These are phyloP conservation scores for Candida arabinofermentans DNA, from an alignment of 805 yeast genomes.

Conservation along the genomic window DNA sequence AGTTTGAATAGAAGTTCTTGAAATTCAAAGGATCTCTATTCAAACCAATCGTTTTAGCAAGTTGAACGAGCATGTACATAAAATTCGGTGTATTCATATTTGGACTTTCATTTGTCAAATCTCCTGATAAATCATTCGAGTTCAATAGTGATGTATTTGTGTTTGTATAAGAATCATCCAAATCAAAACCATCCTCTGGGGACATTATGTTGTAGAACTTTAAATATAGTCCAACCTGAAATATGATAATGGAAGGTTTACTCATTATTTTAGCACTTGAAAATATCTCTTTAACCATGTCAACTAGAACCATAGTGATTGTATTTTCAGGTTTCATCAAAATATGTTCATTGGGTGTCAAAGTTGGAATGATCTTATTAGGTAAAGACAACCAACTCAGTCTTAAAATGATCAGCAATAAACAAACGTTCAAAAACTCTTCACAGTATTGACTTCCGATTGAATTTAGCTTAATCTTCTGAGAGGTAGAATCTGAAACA, in stretches of 20 bases:
- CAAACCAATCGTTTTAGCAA: constrained; percentile 44
- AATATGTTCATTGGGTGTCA: constrained; percentile 27
- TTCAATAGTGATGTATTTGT: constrained; percentile 18
- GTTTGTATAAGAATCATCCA: constrained; percentile 38
- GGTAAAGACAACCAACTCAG: constrained; percentile 56
- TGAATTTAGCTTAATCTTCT: constrained; percentile 25
- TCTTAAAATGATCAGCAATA: constrained; percentile 47
- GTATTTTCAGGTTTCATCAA: constrained; percentile 39
- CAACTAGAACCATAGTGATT: constrained; percentile 38
- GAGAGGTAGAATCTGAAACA: constrained; percentile 29
- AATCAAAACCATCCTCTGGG: constrained; percentile 51
- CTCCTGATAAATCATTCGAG: constrained; percentile 34
- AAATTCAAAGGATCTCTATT: constrained; percentile 46
- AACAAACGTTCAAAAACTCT: constrained; percentile 48
- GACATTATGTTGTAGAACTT: constrained; percentile 52
- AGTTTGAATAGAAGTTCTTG: constrained; percentile 28
- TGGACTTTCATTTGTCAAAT: constrained; percentile 31
- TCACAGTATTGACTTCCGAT: constrained; percentile 34
- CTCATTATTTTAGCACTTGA: constrained; percentile 39
- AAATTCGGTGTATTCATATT: constrained; percentile 34
- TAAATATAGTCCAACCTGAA: constrained; percentile 58
- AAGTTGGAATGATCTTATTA: constrained; percentile 29
- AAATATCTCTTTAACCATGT: constrained; percentile 42
- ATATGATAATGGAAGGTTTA: constrained; percentile 43
- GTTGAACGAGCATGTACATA: constrained; percentile 34